Evolutionary conservation across 2,329 filamentous ascomycete species (phyloP), one percentile per base, ranked within the genome.

Genomic region (Aspergillus neotritici): DNA sequence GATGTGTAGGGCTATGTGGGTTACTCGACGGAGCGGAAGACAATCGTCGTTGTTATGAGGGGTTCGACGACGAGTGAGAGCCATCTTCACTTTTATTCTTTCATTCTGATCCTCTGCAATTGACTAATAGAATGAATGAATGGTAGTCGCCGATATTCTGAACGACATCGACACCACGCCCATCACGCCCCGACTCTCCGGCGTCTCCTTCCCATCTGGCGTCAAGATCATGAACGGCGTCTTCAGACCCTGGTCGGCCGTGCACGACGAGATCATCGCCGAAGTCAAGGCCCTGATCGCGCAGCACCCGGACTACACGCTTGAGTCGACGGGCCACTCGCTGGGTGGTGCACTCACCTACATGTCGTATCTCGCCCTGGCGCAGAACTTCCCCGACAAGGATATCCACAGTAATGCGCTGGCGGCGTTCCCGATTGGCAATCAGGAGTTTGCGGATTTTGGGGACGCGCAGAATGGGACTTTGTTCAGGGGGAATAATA

Each of bases 341-440:
- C 54, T 63, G 0, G 60, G 60, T 31, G 60, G 61, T 5, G 30
- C 61, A 2, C 54, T 63, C 8, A 63, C 61, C 1, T 63, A 61
- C 35, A 45, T 63, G 29, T 61, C 59, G 10, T 63, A 62, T 35
- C 54, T 63, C 21, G 59, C 58, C 13, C 47, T 63, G 14, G 46
- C 58, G 1, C 54, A 61, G 29, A 60, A 62, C 35, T 63, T 63
- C 44, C 60, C 61, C 1, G 50, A 37, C 6, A 61, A 55, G 29
- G 11, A 43, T n/a, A 43, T 63, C n/a, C 56, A 42, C 4, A 61
- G 61, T 43, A 59, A 58, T 52, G 59, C 61, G 4, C 43, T 63
- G 16, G 60, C 60, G 40, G 59, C 61, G 7, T 63, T 60, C 14
- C 61, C 61, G 5, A 63, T 63, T 35, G 61, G 60, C 3, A 62